A percentile compares a stretch with the other conserved stretches of the same genome.
phyloP scores from a whole-genome alignment of 2,329 filamentous ascomycete species.

The Fusarium bulbicola region DNA sequence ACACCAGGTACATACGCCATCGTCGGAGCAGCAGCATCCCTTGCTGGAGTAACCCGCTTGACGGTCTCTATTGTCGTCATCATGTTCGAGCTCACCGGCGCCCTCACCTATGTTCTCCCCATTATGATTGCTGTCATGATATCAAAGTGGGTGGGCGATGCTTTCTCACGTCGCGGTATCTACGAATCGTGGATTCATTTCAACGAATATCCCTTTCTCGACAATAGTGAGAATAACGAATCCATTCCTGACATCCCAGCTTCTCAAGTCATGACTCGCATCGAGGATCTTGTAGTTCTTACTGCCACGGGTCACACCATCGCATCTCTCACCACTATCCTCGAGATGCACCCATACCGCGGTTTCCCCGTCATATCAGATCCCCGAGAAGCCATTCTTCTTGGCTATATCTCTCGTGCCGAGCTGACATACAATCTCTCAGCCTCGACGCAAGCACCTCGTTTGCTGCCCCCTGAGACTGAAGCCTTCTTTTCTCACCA shows the following conservation, averaged over 20 bases:
- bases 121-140: conserved; percentile 99
- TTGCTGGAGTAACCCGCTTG: conserved; percentile 93
- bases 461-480: conserved; percentile 72
- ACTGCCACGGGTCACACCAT: conserved; percentile 90
- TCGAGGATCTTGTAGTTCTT: conserved; percentile 90
- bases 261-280: conserved; percentile 89
- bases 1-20: conserved; percentile 97
- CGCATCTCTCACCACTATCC: conserved; percentile 73
- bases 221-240: conserved; percentile 83
- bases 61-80: conserved; percentile 99
- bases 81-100: conserved; percentile 98
- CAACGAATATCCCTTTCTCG: conserved; percentile 94
- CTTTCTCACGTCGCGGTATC: conserved; percentile 90
- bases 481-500: conserved; percentile 88
- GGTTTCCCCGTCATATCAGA: conserved; percentile 92
- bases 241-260: conserved; percentile 83
- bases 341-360: conserved; percentile 80
- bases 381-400: conserved; percentile 76
- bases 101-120: conserved; percentile 93
- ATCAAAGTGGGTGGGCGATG: conserved; percentile 97
- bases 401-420: conserved; percentile 93
- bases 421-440: conserved; percentile 84
- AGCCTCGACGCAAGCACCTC: conserved; percentile 62
- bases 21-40: conserved; percentile 91
- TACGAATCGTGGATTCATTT: conserved; percentile 99